These are phyloP conservation scores for Oryza glumipatula DNA, from an alignment of 176 grass and related monocot genomes.

Conservation along the genomic window DNA sequence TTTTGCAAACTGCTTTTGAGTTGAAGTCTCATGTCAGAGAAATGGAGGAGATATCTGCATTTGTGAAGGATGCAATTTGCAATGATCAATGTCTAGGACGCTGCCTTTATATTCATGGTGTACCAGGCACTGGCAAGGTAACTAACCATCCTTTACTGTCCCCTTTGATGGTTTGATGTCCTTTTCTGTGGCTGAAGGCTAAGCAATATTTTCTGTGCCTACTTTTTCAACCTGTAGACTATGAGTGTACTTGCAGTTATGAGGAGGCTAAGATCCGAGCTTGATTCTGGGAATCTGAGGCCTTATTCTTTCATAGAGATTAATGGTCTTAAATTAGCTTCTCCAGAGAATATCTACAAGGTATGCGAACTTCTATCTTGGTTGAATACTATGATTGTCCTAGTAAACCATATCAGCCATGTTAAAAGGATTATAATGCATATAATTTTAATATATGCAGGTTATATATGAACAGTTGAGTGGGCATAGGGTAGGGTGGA, in stretches of 20 bases:
- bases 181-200: constrained; percentile 11
- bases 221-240: constrained; percentile 64
- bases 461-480: constrained; percentile 90
- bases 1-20: constrained; percentile 30
- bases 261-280: constrained; percentile 78
- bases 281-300: constrained; percentile 72
- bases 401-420: neutral
- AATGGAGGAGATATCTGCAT: constrained; percentile 90
- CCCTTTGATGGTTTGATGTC: constrained; percentile 27
- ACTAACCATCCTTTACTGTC: neutral
- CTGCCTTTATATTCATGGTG: constrained; percentile 97
- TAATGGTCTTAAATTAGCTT: constrained; percentile 92
- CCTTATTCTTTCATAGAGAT: constrained; percentile 91
- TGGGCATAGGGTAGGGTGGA: constrained; percentile 88
- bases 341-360: constrained; percentile 95
- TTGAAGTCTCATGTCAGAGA: constrained; percentile 59
- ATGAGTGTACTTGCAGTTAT: constrained; percentile 94
- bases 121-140: constrained; percentile 99
- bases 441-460: constrained; percentile 44
- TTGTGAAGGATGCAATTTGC: constrained; percentile 91
- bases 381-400: neutral
- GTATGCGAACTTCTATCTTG: constrained; percentile 47
- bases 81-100: constrained; percentile 89
- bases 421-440: neutral
- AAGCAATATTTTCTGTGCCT: constrained; percentile 34